Evolutionary conservation across 1,284 basidiomycete genomes (phyloP).

Genomic region (Trichosporon faecale): DNA sequence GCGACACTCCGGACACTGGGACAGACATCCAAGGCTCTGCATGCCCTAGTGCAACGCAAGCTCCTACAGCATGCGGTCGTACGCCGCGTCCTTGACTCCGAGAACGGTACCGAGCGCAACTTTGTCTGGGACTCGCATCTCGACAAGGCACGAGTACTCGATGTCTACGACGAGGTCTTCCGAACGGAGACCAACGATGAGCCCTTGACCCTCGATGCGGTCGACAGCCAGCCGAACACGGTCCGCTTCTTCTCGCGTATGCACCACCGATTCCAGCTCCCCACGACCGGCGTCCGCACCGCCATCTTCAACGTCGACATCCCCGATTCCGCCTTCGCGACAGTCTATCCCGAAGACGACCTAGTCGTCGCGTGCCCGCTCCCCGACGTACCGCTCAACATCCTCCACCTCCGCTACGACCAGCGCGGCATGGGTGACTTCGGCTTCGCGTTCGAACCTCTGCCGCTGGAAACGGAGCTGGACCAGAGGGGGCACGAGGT

Average conservation of each 20-base stretch:
- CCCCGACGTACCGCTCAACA: background rate
- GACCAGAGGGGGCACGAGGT: background rate
- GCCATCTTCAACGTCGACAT: slow-evolving; percentile 6
- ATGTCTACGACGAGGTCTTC: background rate
- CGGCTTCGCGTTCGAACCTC: background rate
- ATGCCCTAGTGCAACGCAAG: background rate
- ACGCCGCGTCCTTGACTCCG: background rate
- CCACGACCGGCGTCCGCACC: background rate
- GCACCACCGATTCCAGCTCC: background rate
- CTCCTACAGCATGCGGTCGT: background rate
- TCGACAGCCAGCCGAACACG: background rate
- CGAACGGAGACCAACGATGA: background rate
- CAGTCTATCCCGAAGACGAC: slow-evolving; percentile 1
- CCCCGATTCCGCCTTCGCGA: background rate
- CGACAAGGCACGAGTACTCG: background rate
- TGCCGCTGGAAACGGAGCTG: background rate
- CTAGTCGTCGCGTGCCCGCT: background rate
- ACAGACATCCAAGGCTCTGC: background rate
- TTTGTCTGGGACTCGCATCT: background rate
- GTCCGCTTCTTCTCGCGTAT: background rate
- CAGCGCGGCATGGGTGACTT: slow-evolving; percentile 6
- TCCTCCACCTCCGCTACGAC: slow-evolving; percentile 1
- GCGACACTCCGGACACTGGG: background rate
- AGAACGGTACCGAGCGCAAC: background rate
- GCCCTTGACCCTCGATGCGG: background rate